Conservation (phyloP, 768 basidiomycete species). For the Mycena filopes region DNA sequence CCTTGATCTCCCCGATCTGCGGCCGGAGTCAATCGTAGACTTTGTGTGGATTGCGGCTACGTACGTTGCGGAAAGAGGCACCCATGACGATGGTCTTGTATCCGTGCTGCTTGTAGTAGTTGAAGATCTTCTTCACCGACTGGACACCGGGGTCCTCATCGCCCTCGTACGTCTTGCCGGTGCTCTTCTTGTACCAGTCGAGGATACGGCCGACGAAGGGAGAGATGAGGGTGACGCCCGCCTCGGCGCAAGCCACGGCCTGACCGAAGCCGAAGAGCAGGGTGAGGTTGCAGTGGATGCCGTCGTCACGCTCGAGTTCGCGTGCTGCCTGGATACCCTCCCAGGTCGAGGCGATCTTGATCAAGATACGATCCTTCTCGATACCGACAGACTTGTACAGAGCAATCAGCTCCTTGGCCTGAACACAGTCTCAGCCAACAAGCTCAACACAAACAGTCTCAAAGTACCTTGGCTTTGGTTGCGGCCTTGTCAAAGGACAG, state of each 20-base stretch:
- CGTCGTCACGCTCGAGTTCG: conserved; percentile 91
- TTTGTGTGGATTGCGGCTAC: conserved; percentile 41
- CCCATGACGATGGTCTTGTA: conserved; percentile 99
- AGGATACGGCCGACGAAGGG: conserved; percentile 99
- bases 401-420: conserved; percentile 89
- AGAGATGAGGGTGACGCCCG: conserved; percentile 97
- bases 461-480: conserved; percentile 83
- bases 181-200: conserved; percentile 97
- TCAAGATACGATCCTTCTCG: conserved; percentile 92
- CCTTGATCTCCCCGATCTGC: conserved; percentile 91
- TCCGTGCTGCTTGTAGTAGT: conserved; percentile 98
- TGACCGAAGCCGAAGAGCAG: conserved; percentile 98
- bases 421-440: conserved; percentile 26
- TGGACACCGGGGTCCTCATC: conserved; percentile 95
- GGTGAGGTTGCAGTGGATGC: conserved; percentile 99
- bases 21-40: conserved; percentile 4
- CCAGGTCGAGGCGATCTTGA: conserved; percentile 99
- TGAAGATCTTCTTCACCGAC: conserved; percentile 97
- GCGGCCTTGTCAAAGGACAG: conserved; percentile 96
- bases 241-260: conserved; percentile 99
- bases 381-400: conserved; percentile 96
- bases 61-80: conserved; percentile 97
- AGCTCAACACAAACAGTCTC: conserved; percentile 21
- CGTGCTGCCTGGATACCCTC: conserved; percentile 99
- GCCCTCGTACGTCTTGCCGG: conserved; percentile 89